Evolutionary conservation across 139 green algal genomes (phyloP).

Genomic region (Chlorella sp.): DNA sequence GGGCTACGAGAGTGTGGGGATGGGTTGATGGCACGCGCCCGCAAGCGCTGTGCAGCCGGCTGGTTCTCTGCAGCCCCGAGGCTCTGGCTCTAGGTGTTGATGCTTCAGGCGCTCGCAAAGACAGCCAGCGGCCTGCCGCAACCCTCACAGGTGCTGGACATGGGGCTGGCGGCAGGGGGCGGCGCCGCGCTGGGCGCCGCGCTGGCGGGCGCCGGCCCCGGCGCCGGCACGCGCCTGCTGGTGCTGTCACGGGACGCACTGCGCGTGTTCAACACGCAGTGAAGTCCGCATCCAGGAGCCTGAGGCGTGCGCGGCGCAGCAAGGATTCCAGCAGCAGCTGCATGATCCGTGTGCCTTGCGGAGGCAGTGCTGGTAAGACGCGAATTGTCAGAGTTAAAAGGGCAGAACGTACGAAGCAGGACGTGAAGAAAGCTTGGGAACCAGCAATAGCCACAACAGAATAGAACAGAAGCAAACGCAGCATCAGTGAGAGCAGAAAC

Average conservation of each 20-base stretch:
- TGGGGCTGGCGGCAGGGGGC: constrained; percentile 46
- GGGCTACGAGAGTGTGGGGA: too few relatives aligned
- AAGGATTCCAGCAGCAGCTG: too few relatives aligned
- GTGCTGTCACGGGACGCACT: constrained; percentile 10
- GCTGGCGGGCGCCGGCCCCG: constrained; percentile 26
- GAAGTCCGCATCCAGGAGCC: too few relatives aligned
- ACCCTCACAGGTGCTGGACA: constrained; percentile 54
- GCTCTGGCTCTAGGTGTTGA: neutral
- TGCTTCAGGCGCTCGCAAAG: neutral
- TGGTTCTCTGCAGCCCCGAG: neutral
- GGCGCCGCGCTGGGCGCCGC: constrained; percentile 54
- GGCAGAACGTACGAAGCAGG: too few relatives aligned
- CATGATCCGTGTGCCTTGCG: too few relatives aligned
- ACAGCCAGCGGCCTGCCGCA: neutral
- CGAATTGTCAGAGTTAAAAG: too few relatives aligned
- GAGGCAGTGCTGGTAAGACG: too few relatives aligned
- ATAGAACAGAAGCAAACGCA: too few relatives aligned
- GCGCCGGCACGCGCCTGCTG: constrained; percentile 10
- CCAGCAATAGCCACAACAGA: too few relatives aligned
- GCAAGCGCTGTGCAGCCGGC: neutral
- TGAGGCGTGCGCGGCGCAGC: too few relatives aligned
- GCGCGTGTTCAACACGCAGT: constrained; percentile 9
- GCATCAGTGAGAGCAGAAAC: too few relatives aligned
- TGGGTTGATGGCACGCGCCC: neutral
- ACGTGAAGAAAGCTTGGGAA: too few relatives aligned